Percentiles rank a stretch among this genome's conserved stretches.
phyloP scores from a whole-genome alignment of 129 eudicot genomes.

The Logfia minima region DNA sequence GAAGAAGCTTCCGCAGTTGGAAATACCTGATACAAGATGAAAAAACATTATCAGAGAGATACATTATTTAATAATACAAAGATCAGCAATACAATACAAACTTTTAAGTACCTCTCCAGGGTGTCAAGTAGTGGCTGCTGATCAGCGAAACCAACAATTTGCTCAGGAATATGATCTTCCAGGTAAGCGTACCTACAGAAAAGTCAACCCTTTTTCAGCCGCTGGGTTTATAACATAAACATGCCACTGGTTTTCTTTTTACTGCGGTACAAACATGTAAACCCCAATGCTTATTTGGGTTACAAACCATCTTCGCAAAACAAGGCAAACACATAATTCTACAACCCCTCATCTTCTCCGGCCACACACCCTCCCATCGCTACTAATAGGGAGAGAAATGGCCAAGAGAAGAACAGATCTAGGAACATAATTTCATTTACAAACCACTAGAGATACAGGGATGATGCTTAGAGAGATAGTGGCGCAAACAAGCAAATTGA shows the following conservation, averaged over 20 bases:
- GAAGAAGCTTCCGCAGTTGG: conserved; percentile 94
- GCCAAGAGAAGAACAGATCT: no score
- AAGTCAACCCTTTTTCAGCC: conserved; percentile 5
- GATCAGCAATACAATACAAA: neutral
- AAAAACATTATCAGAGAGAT: neutral
- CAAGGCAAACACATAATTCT: no score
- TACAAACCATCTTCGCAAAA: no score
- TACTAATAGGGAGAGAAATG: no score
- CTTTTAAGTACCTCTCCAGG: conserved; percentile 66
- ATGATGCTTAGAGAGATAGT: no score
- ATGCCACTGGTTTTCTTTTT: neutral
- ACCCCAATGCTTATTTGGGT: no score
- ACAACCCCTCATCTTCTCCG: no score
- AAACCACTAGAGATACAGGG: no score
- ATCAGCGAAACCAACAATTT: conserved; percentile 68
- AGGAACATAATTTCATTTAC: no score
- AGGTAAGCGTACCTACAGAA: conserved; percentile 58
- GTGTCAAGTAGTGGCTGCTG: conserved; percentile 90
- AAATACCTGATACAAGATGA: conserved; percentile 58
- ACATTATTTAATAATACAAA: conserved; percentile 4
- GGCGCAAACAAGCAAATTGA: no score
- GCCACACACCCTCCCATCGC: no score
- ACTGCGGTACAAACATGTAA: neutral
- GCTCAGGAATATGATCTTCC: conserved; percentile 58
- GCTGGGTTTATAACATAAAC: conserved; percentile 12